Evolutionary conservation across 768 basidiomycete genomes (phyloP), one percentile per base, ranked within the genome.

Genomic region (Phlegmacium glaucopus): DNA sequence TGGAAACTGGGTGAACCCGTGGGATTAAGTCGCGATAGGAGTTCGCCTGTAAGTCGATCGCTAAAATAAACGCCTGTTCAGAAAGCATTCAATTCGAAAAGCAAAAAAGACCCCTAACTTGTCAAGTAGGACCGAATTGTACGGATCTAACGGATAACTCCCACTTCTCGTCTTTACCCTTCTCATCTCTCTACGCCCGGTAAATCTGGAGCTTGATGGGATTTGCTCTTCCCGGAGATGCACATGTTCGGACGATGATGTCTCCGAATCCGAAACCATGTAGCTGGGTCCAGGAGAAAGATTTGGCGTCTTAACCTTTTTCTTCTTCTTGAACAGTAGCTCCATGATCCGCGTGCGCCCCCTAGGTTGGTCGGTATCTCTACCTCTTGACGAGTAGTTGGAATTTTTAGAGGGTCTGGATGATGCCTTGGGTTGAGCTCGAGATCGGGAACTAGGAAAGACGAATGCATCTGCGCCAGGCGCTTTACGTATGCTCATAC

Each of bases 1-100:
- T 78, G 71, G 54, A 89, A 88, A 0, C 77, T 78, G 0, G 86
- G 86, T 0, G 76, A 74, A 12, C 67, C 69, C 3, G 68, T 69
- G 6, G 70, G 66, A 44, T 73, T 78, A n/a, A 90, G 68, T 17
- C 74, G 76, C n/a, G 66, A 72, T 16, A 86, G 58, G 10, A 90
- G 56, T 9, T 70, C 56, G 29, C 79, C 72, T 2, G 79, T 73
- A 44, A 78, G 76, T 32, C 69, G 74, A 56, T 88, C 87, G 44
- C 87, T 89, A 32, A 43, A 46, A 58, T 49, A 53, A 51, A 47
- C 46, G 22, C 49, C 35, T 34, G 17, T 26, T 32, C 34, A 30
- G 18, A n/a, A n/a, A 47, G 17, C 41, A 39, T 28, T n/a, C 42
- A 17, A 49, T 36, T 30, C 39, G 32, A 40, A 45, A 25, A 45